A percentile compares a stretch with the other conserved stretches of the same genome.
phyloP scores from a whole-genome alignment of 1,284 basidiomycete genomes.

The Apiotrichum domesticum region DNA sequence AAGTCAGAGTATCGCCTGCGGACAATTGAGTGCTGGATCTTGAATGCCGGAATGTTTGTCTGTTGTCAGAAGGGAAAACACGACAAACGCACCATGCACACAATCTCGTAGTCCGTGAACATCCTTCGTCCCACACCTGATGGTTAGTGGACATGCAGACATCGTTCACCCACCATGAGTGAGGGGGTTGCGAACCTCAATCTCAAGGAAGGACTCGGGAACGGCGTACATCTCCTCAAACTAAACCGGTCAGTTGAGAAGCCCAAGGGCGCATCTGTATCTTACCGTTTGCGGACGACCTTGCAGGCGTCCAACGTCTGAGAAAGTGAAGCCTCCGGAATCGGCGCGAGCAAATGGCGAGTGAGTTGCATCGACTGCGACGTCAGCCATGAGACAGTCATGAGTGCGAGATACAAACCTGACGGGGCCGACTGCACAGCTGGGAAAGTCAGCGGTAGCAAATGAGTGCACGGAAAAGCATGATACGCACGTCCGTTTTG shows the following conservation, averaged over 20 bases:
- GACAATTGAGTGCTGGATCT: constrained; percentile 88
- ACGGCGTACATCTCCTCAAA: constrained; percentile 98
- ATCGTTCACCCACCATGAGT: constrained; percentile 71
- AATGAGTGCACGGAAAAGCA: not conserved
- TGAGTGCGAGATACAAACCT: not conserved
- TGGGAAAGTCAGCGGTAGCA: not conserved
- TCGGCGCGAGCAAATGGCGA: constrained; percentile 66
- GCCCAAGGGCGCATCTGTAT: constrained; percentile 9
- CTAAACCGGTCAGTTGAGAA: constrained; percentile 45
- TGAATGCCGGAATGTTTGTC: constrained; percentile 99
- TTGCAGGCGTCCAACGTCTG: constrained; percentile 59
- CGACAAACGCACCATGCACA: constrained; percentile 70
- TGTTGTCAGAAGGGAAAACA: constrained; percentile 41
- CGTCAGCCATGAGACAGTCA: not conserved
- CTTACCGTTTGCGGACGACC: constrained; percentile 76
- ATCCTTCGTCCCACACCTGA: constrained; percentile 93
- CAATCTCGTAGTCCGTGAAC: constrained; percentile 99
- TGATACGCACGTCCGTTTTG: constrained; percentile 10
- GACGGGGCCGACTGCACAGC: constrained; percentile 7
- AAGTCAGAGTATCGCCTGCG: constrained; percentile 97
- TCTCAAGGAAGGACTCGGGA: constrained; percentile 95
- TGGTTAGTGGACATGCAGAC: not conserved
- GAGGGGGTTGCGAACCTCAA: constrained; percentile 93
- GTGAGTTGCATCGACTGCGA: constrained; percentile 41
- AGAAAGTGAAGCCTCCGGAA: constrained; percentile 53